Base-by-base conservation (phyloP, 1,284 basidiomycete species). In the Athelia psychrophila region DNA sequence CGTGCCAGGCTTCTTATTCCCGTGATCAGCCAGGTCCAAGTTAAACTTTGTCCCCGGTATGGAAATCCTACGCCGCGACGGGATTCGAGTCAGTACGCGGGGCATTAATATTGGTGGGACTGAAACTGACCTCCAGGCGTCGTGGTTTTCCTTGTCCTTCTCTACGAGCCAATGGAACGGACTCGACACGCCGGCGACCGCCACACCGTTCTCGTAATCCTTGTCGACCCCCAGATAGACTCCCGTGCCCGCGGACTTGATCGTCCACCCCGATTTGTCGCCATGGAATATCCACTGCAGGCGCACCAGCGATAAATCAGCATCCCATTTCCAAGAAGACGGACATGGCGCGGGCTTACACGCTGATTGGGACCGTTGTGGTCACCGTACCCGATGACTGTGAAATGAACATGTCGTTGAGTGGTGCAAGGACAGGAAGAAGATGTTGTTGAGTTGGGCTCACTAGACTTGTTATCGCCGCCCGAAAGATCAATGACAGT, bases 401-500 rank as follows among this genome's bases (percentile, higher is more conserved):
- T n/a, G 33, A 12, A n/a, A 46, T 18, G 27, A 44, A 9, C 24
- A 20, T 23, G 23, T 18, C 36, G 40, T 35, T 36, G 25, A 15
- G 44, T 47, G 20, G 45, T n/a, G 35, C 15, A 22, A 40, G 18
- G 44, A n/a, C 33, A 38, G 30, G 18, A 52, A 12, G 36, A 18
- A 13, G 3, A 12, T 22, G 8, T n/a, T n/a, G n/a, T n/a, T n/a
- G 38, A n/a, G 23, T 33, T 19, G 40, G 18, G 67, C 72, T 30
- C 54, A 79, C 78, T 66, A 44, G 75, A 71, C 27, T 47, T 61
- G 47, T 77, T 67, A 59, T 84, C 79, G 3, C 48, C 64, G 0
- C 75, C 80, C n/a, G 79, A 81, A 36, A 84, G 70, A 58, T 84
- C 83, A 15, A 83, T 51, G 22, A 72, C 76, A 2, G 76, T 83